Evolutionary conservation across 2,329 filamentous ascomycete genomes (phyloP), one percentile per base, ranked within the genome.

Genomic region (Claviceps pazoutovae): DNA sequence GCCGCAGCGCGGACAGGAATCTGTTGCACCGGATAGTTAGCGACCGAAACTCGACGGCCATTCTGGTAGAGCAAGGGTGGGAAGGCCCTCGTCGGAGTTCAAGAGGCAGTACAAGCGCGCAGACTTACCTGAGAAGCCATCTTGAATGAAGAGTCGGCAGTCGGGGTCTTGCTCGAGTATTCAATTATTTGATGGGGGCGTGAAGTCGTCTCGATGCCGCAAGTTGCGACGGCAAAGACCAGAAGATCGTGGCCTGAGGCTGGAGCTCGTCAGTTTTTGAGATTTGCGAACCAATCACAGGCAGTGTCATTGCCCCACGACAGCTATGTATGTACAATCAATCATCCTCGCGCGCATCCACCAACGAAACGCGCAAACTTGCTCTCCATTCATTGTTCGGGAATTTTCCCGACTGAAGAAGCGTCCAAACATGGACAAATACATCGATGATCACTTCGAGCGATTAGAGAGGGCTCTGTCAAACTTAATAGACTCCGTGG

Each of bases 401-500:
- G 19, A 14, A 13, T 9, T 42, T 8, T 23, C 13, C 14, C 21
- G 30, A 21, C 9, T 19, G 6, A 17, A 42, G 8, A 41, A 5
- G 16, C 14, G 45, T 16, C 13, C n/a, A 5, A 37, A 21, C 16
- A 86, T 86, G 83, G 78, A 86, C 57, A 74, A 74, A 46, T 68
- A 75, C 48, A 73, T 86, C 6, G 79, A 84, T 56, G 64, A 61
- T 46, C 79, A 77, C 59, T 84, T 86, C 54, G 79, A 83, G 62
- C 78, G 80, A 48, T 71, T 86, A 34, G 83, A 86, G 59, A 79
- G 76, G 60, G 79, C 81, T 1, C 71, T 94, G 19, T 75, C 78
- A 13, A 80, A 72, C 30, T 73, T 94, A 37, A 83, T 89, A 58
- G 85, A 89, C 64, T 90, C 86, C 0, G 84, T 94, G 56, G 76